Conservation (phyloP, 2,329 filamentous ascomycete species). For the Fusarium keratoplasticum region DNA sequence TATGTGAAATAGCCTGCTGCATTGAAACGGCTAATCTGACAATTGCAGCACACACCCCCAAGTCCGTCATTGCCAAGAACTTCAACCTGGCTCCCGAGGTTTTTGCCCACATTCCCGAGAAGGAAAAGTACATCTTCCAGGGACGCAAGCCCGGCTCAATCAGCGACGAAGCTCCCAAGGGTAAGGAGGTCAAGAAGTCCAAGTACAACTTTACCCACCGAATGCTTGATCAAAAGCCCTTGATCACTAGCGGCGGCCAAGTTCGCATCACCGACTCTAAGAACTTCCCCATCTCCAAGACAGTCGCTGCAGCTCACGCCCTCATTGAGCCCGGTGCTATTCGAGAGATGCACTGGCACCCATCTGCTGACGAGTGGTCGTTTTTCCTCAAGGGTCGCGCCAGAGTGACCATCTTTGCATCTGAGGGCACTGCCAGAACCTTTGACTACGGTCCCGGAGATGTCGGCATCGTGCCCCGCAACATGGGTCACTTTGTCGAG, state of each 20-base stretch:
- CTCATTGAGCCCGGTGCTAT: slow-evolving; percentile 78
- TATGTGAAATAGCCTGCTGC: slow-evolving; percentile 45
- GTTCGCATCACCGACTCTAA: slow-evolving; percentile 81
- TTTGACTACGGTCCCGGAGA: slow-evolving; percentile 83
- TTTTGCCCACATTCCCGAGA: slow-evolving; percentile 74
- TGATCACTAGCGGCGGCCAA: slow-evolving; percentile 68
- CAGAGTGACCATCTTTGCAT: slow-evolving; percentile 79
- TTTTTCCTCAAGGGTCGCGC: slow-evolving; percentile 81
- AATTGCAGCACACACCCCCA: slow-evolving; percentile 73
- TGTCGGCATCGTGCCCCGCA: slow-evolving; percentile 80
- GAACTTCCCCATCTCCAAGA: slow-evolving; percentile 80
- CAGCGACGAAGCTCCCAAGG: slow-evolving; percentile 71
- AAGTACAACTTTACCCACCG: slow-evolving; percentile 77
- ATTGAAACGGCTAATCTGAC: slow-evolving; percentile 21
- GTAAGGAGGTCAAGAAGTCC: slow-evolving; percentile 73
- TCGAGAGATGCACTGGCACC: slow-evolving; percentile 87
- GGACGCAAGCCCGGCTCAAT: slow-evolving; percentile 74
- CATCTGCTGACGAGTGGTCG: slow-evolving; percentile 82
- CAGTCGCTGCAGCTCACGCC: slow-evolving; percentile 78
- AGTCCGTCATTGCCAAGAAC: slow-evolving; percentile 78
- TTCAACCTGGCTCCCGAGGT: slow-evolving; percentile 78
- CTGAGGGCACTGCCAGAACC: slow-evolving; percentile 75
- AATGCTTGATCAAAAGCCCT: slow-evolving; percentile 76
- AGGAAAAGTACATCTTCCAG: slow-evolving; percentile 83
- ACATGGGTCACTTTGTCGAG: slow-evolving; percentile 86